phyloP scores from a whole-genome alignment of 1,139 yeast genomes.

The Hyphopichia burtonii region DNA sequence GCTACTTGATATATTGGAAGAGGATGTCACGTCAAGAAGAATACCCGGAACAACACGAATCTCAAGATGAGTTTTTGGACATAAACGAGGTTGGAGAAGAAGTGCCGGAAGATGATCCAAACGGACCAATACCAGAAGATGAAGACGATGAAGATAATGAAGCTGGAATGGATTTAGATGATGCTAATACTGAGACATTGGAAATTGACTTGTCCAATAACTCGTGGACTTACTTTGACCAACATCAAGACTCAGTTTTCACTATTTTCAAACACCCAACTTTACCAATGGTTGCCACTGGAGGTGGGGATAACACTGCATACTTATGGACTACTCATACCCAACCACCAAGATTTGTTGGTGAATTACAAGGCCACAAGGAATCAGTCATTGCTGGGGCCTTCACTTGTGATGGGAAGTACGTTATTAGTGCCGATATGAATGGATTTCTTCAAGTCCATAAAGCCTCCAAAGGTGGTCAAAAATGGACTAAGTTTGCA shows the following conservation, averaged over 20 bases:
- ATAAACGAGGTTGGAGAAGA: constrained; percentile 63
- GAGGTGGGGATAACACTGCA: constrained; percentile 92
- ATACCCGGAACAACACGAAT: constrained; percentile 7
- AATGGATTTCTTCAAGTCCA: constrained; percentile 79
- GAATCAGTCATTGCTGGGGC: constrained; percentile 87
- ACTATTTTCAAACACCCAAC: constrained; percentile 76
- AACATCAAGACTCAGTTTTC: constrained; percentile 82
- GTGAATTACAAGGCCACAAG: constrained; percentile 72
- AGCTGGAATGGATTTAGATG: constrained; percentile 28
- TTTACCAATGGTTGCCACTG: constrained; percentile 71
- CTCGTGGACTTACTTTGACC: constrained; percentile 85
- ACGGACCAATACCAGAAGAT: constrained; percentile 38
- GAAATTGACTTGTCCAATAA: constrained; percentile 79
- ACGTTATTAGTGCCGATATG: constrained; percentile 90
- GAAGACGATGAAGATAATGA: constrained; percentile 33
- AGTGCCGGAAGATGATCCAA: constrained; percentile 38
- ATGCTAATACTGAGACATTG: constrained; percentile 28
- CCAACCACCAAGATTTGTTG: constrained; percentile 76
- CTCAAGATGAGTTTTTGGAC: constrained; percentile 51
- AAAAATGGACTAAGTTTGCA: constrained; percentile 72
- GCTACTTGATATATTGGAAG: no score
- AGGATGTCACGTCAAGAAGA: constrained; percentile 4
- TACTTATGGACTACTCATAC: constrained; percentile 90
- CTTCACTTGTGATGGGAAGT: constrained; percentile 80
- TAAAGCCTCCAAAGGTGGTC: constrained; percentile 70